A percentile compares a stretch with the other conserved stretches of the same genome.
Conservation (phyloP, 2,329 filamentous ascomycete species). For the Penicillium sp. region DNA sequence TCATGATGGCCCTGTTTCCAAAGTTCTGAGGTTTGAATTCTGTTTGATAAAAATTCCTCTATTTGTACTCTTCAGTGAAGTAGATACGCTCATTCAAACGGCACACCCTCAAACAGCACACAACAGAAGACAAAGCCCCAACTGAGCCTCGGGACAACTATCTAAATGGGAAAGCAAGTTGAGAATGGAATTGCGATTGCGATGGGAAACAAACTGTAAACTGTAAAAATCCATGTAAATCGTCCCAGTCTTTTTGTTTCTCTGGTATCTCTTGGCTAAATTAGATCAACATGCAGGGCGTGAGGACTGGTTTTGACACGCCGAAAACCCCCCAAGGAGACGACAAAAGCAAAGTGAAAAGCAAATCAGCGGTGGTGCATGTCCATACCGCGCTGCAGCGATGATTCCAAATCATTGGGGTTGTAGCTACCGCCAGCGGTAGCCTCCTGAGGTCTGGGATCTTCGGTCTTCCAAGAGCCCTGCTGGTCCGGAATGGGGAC, state of each 20-base stretch:
- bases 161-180: not conserved
- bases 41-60: no score
- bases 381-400: conserved; percentile 61
- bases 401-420: conserved; percentile 51
- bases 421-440: conserved; percentile 43
- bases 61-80: no score
- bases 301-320: conserved; percentile 12
- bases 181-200: not conserved
- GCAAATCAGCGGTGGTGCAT: conserved; percentile 34
- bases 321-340: conserved; percentile 14
- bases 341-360: conserved; percentile 1
- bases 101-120: no score
- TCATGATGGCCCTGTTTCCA: no score
- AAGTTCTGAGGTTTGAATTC: no score
- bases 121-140: not conserved
- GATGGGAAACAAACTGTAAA: not conserved
- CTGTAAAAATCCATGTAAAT: conserved; percentile 18
- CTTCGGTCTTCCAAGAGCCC: conserved; percentile 57
- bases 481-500: conserved; percentile 66
- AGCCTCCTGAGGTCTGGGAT: conserved; percentile 63
- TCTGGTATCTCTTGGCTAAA: conserved; percentile 32
- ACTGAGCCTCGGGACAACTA: not conserved
- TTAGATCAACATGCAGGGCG: conserved; percentile 28
- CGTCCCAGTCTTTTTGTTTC: conserved; percentile 22
- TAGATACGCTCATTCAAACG: no score